Conservation (phyloP, 176 grass and related monocot species). For the Tillandsia leiboldiana region DNA sequence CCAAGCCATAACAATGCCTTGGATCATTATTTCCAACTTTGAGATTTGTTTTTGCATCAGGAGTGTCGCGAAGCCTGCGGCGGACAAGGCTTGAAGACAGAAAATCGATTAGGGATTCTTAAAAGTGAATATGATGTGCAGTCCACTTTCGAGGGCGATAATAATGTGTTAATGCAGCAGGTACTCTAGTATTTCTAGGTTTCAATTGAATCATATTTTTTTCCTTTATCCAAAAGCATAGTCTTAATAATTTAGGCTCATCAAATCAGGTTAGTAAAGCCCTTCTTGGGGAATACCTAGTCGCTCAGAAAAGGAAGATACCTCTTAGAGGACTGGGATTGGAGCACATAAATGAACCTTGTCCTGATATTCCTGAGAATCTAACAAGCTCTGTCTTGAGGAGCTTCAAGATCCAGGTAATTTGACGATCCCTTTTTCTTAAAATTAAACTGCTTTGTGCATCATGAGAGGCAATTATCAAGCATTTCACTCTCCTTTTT, state of each 20-base stretch:
- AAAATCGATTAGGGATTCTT: conserved; percentile 80
- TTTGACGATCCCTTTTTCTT: conserved; percentile 12
- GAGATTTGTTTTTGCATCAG: conserved; percentile 29
- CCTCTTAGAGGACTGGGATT: conserved; percentile 72
- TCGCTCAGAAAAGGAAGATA: conserved; percentile 50
- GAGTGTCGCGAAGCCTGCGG: conserved; percentile 94
- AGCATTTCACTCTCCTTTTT: not conserved
- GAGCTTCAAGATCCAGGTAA: conserved; percentile 76
- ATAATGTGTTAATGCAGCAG: conserved; percentile 95
- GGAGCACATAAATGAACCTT: conserved; percentile 78
- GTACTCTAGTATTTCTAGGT: conserved; percentile 19
- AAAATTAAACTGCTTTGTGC: not conserved
- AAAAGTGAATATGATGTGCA: conserved; percentile 99
- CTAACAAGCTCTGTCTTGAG: conserved; percentile 59
- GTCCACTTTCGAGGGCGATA: conserved; percentile 96
- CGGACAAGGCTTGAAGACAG: conserved; percentile 91
- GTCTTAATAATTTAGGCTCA: conserved; percentile 15
- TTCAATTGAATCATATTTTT: not conserved
- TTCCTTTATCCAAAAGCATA: not conserved
- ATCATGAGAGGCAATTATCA: not conserved
- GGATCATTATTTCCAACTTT: too few relatives aligned
- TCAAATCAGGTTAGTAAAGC: conserved; percentile 90
- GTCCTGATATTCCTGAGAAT: conserved; percentile 59
- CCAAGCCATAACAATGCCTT: too few relatives aligned
- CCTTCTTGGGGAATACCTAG: conserved; percentile 67